phyloP scores from a whole-genome alignment of 495 filamentous ascomycete species.

The Penicillium daleae region DNA sequence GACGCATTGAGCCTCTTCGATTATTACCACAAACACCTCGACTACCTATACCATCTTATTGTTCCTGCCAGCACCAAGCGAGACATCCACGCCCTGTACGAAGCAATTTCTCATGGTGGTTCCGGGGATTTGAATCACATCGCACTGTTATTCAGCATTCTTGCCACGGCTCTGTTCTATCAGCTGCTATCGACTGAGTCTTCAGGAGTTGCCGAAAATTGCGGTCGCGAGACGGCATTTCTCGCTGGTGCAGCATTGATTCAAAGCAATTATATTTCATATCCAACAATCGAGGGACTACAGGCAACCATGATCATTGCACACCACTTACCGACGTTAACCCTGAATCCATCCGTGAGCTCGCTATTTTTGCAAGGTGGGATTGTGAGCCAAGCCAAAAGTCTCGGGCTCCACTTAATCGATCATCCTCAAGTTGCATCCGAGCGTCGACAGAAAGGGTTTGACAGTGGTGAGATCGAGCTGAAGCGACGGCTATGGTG shows the following conservation, averaged over 20 bases:
- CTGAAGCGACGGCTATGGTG: conserved; percentile 51
- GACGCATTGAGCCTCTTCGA: conserved; percentile 38
- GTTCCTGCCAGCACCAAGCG: conserved; percentile 29
- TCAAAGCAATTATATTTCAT: conserved; percentile 39
- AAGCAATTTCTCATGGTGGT: conserved; percentile 15
- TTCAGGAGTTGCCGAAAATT: conserved; percentile 32
- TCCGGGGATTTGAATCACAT: conserved; percentile 29
- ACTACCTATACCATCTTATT: conserved; percentile 47
- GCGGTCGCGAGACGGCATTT: conserved; percentile 34
- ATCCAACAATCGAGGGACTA: conserved; percentile 48
- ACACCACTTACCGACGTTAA: conserved; percentile 37
- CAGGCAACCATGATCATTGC: conserved; percentile 49
- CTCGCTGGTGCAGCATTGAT: conserved; percentile 40
- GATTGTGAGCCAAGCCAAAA: conserved; percentile 42
- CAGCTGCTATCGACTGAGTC: conserved; percentile 30
- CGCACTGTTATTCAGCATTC: conserved; percentile 46
- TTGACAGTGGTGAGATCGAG: conserved; percentile 37
- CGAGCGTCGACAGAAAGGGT: conserved; percentile 16
- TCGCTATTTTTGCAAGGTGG: conserved; percentile 38
- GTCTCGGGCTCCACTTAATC: conserved; percentile 50
- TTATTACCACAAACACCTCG: conserved; percentile 41
- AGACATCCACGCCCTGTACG: conserved; percentile 42
- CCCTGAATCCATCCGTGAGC: conserved; percentile 32
- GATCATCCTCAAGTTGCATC: conserved; percentile 32
- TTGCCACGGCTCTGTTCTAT: conserved; percentile 43